Evolutionary conservation across 169 alveolate species (phyloP), one percentile per base, ranked within the genome.

Genomic region (Plasmodium inui): DNA sequence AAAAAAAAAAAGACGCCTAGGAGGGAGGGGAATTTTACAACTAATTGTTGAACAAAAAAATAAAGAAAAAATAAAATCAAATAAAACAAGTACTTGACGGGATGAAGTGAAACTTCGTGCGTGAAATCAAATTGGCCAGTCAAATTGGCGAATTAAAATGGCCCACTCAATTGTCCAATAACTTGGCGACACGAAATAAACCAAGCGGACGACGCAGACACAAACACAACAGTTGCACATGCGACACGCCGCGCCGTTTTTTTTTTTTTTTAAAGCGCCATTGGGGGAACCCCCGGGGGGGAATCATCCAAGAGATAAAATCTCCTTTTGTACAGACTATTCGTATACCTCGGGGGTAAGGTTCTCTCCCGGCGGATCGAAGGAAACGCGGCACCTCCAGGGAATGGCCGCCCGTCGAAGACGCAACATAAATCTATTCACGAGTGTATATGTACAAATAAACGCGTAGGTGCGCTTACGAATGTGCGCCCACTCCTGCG

Each of bases 41-140:
- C 89, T 82, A 4, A 82, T 57, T 55, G 61, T 82, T 55, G 89
- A 55, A 82, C 72, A 82, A 32, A 82, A 53, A 82, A 57, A 82
- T 32, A 8, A 74, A 34, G 22, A 74, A 74, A 17, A 80, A 9
- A 80, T 22, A 82, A 19, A 82, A 0, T 26, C 2, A n/a, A 76
- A 19, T 37, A 3, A 37, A 57, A 57, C 14, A 22, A 3, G 76
- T 26, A 28, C 37, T 67, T 26, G 0, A 67, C 14, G 5, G 39
- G 37, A 67, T 9, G 19, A 67, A 8, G n/a, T 67, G 19, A 67
- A 67, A 22, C 37, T 67, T 67, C 41, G 76, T 41, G n/a, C 34
- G 76, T 22, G n/a, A 22, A 7, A 26, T 67, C 7, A 67, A 22
- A 9, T 67, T 67, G 76, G 32, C 74, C 57, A 46, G 12, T 46